Conservation (phyloP, 257 asterid genomes). For the Cinchona pubescens region DNA sequence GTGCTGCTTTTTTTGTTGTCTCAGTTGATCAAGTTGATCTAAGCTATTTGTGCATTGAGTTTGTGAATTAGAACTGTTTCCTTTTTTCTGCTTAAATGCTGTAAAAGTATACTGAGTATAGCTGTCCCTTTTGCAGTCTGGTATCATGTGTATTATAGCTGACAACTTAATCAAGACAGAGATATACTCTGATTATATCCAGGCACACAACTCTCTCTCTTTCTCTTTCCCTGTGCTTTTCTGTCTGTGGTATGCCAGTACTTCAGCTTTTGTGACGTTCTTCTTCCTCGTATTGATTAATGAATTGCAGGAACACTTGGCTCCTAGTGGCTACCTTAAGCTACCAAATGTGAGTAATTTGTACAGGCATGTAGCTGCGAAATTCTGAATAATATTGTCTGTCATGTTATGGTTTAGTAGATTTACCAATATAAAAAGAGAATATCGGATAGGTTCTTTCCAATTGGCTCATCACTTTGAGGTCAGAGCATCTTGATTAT, state of each 20-base stretch:
- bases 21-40: not conserved
- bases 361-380: not conserved
- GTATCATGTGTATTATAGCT: constrained; percentile 71
- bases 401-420: not conserved
- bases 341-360: constrained; percentile 76
- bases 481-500: not conserved
- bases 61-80: not conserved
- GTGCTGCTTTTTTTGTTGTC: not conserved
- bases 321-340: constrained; percentile 96
- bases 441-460: not conserved
- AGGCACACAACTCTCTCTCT: constrained; percentile 40
- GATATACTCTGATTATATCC: constrained; percentile 76
- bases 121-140: constrained; percentile 51
- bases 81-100: not conserved
- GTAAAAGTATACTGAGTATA: constrained; percentile 5
- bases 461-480: not conserved
- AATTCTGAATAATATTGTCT: not conserved
- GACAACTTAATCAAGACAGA: constrained; percentile 65
- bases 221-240: not conserved
- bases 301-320: constrained; percentile 80
- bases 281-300: constrained; percentile 17
- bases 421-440: not conserved
- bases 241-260: not conserved
- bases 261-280: constrained; percentile 1
- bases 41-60: not conserved